Conservation (phyloP, 345 rosid genomes). For the Murraya koenigii region DNA sequence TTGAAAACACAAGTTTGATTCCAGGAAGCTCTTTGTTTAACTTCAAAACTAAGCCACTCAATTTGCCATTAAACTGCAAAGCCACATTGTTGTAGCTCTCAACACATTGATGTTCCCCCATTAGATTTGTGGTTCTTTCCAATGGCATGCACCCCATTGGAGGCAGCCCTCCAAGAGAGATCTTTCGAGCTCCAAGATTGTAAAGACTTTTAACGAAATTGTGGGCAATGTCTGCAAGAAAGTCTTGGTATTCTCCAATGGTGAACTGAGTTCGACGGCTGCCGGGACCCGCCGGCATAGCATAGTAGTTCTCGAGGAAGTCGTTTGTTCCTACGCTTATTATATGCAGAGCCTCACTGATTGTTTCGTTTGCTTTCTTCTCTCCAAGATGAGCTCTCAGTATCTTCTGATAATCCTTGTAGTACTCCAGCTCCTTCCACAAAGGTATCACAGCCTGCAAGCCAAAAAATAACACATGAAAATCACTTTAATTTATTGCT, state of each 20-base stretch:
- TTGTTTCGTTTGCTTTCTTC: conserved; percentile 24
- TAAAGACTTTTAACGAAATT: conserved; percentile 39
- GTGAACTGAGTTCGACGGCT: conserved; percentile 39
- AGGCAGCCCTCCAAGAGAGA: conserved; percentile 59
- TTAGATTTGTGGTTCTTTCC: conserved; percentile 52
- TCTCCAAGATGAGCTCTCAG: conserved; percentile 44
- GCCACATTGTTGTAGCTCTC: conserved; percentile 45
- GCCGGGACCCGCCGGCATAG: conserved; percentile 21
- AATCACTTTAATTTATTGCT: background rate
- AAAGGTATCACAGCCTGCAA: conserved; percentile 56
- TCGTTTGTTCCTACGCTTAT: conserved; percentile 63
- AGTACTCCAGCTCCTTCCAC: conserved; percentile 57
- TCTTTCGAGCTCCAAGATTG: conserved; percentile 53
- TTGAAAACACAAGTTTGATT: conserved; percentile 39
- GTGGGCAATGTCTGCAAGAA: conserved; percentile 36
- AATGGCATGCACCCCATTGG: conserved; percentile 73
- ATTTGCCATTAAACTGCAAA: conserved; percentile 41
- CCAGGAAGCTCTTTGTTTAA: conserved; percentile 45
- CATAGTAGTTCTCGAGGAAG: conserved; percentile 59
- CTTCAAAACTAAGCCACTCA: conserved; percentile 27
- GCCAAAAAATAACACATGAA: background rate
- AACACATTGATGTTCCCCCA: conserved; percentile 36
- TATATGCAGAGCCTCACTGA: conserved; percentile 39
- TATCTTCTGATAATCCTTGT: conserved; percentile 45
- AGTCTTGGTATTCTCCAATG: conserved; percentile 37